Percentiles rank a stretch among this genome's conserved stretches.
phyloP scores from a whole-genome alignment of 257 asterid genomes.

The Leonotis leonurus region DNA sequence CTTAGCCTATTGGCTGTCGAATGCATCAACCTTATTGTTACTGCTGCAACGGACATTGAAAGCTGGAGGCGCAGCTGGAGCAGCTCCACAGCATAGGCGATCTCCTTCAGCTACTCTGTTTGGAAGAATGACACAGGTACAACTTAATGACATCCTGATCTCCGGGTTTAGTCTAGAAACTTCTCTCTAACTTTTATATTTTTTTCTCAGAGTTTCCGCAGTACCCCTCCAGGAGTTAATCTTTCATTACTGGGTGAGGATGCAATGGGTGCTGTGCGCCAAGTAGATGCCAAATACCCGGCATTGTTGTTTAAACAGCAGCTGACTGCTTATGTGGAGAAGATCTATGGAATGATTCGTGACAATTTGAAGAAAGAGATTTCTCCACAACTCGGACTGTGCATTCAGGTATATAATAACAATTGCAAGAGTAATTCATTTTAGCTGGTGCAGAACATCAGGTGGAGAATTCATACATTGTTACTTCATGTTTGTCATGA shows the following conservation, averaged over 20 bases:
- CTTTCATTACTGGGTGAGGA: constrained; percentile 61
- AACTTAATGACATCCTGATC: constrained; percentile 6
- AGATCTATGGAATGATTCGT: constrained; percentile 83
- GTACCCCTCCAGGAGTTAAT: constrained; percentile 71
- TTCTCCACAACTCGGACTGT: constrained; percentile 76
- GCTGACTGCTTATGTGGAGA: constrained; percentile 84
- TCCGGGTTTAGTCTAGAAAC: not conserved
- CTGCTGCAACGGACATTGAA: constrained; percentile 87
- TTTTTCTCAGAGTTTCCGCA: constrained; percentile 73
- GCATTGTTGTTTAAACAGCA: constrained; percentile 91
- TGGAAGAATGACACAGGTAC: constrained; percentile 98
- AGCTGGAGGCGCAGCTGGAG: constrained; percentile 88
- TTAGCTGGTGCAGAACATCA: constrained; percentile 2
- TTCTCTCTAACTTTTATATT: not conserved
- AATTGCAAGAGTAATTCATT: not conserved
- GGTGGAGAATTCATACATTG: not conserved
- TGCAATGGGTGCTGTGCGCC: constrained; percentile 50
- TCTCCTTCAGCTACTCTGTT: constrained; percentile 78
- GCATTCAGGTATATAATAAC: constrained; percentile 76
- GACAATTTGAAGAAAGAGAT: constrained; percentile 88
- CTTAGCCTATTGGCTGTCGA: constrained; percentile 93
- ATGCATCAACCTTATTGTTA: constrained; percentile 88
- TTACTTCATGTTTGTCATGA: constrained; percentile 8
- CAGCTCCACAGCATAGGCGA: constrained; percentile 80
- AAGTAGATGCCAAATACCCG: constrained; percentile 98